Evolutionary conservation across 306 rosid species (phyloP).

Genomic region (Elaeagnus macrophylla): DNA sequence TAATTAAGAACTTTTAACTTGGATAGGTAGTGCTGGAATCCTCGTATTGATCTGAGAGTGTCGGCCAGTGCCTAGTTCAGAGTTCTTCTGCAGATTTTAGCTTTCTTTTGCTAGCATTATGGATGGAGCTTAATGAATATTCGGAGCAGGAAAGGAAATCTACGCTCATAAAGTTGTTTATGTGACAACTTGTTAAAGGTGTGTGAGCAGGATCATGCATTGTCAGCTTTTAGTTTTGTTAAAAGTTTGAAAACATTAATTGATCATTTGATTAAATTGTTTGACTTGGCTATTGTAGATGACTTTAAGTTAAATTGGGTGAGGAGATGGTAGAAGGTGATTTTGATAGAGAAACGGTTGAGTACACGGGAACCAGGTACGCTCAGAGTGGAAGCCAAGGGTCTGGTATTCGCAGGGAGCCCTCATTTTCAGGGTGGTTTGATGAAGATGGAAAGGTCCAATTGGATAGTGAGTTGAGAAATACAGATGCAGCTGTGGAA

Average conservation of each 20-base stretch:
- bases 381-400: constrained; percentile 29
- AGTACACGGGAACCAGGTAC: constrained; percentile 16
- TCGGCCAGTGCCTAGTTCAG: constrained; percentile 7
- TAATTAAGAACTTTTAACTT: constrained; percentile 11
- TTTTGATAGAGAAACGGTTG: constrained; percentile 35
- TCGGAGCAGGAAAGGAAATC: constrained; percentile 15
- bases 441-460: constrained; percentile 41
- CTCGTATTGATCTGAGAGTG: background rate
- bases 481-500: constrained; percentile 33
- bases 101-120: background rate
- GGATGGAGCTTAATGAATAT: constrained; percentile 2
- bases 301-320: constrained; percentile 26
- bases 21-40: constrained; percentile 22
- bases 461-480: constrained; percentile 28
- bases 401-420: constrained; percentile 45
- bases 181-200: constrained; percentile 12
- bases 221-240: constrained; percentile 20
- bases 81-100: constrained; percentile 10
- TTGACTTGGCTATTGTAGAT: constrained; percentile 19
- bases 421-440: constrained; percentile 66
- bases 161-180: background rate
- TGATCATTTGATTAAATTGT: constrained; percentile 19
- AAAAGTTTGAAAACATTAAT: constrained; percentile 16
- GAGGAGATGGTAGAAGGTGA: constrained; percentile 56
- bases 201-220: constrained; percentile 13